A percentile compares a stretch with the other conserved stretches of the same genome.
Evolutionary conservation across 257 asterid genomes (phyloP).

Genomic region (Galeopsis tetrahit): DNA sequence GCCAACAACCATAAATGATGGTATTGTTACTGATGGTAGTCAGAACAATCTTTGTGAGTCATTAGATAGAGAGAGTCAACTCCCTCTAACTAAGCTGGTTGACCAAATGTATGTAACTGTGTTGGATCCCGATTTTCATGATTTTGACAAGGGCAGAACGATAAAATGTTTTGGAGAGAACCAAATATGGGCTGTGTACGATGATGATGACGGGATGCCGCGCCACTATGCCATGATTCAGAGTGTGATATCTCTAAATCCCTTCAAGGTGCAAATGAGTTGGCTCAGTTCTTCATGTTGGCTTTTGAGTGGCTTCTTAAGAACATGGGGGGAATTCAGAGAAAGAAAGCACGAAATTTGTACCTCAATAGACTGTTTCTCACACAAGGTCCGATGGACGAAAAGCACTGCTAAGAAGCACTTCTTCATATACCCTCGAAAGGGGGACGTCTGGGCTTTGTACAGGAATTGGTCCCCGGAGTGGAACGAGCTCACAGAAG

Average conservation of each 20-base stretch:
- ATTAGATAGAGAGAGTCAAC: conserved; percentile 31
- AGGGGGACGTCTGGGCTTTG: conserved; percentile 80
- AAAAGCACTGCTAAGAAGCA: conserved; percentile 42
- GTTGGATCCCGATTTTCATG: conserved; percentile 57
- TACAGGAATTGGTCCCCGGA: conserved; percentile 73
- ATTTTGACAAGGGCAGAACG: conserved; percentile 55
- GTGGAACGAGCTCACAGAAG: conserved; percentile 75
- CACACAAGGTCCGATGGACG: conserved; percentile 58
- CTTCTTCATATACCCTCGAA: conserved; percentile 58
- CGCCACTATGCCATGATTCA: conserved; percentile 66
- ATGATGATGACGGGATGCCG: conserved; percentile 79
- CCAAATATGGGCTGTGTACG: conserved; percentile 82
- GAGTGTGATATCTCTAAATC: conserved; percentile 57
- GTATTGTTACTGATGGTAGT: conserved; percentile 18
- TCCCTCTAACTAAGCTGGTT: conserved; percentile 32
- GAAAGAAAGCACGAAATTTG: conserved; percentile 47
- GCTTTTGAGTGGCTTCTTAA: conserved; percentile 50
- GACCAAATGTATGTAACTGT: conserved; percentile 47
- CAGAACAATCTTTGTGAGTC: conserved; percentile 34
- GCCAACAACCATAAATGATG: conserved; percentile 22
- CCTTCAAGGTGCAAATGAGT: conserved; percentile 58
- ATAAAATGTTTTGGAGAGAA: conserved; percentile 52
- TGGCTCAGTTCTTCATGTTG: conserved; percentile 59
- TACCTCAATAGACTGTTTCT: conserved; percentile 54
- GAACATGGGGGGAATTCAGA: conserved; percentile 61